Evolutionary conservation across 495 filamentous ascomycete genomes (phyloP), one percentile per base, ranked within the genome.

Genomic region (Aspergillus leporis): DNA sequence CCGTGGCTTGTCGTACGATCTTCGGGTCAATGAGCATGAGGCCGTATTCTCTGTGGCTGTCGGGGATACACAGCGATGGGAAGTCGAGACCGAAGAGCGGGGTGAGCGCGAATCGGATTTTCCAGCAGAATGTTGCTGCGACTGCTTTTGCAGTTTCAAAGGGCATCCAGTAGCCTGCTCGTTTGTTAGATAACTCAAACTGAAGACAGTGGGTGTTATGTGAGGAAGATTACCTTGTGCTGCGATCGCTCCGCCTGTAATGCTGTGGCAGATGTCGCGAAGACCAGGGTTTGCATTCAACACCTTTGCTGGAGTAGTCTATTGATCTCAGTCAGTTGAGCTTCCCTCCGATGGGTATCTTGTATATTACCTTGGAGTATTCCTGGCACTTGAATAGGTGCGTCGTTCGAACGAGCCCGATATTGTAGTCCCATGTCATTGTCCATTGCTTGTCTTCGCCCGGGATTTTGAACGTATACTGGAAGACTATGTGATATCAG

Each of bases 391-490:
- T 96, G 82, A 98, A 98, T 67, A 98, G 90, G 43, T 91, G 90
- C 6, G 94, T 97, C 66, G 93, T 93, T 58, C 93, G 86, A 52
- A 97, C 93, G 25, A 97, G 87, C n/a, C 94, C 94, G 56, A 93
- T 86, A 60, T 92, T 92, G 72, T 97, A 97, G 70, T 98, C 94
- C 94, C 94, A 98, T 86, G 96, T 91, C 23, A 98, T 85, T 7
- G 79, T 83, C 78, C 91, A 92, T 50, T 78, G 71, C 60, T 79
- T 82, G 6, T 86, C 83, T 40, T 91, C 82, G 12, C 78, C 85
- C 7, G 88, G 87, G 22, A 87, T 69, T 64, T 84, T 83, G 76
- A 96, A 98, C n/a, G 81, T 86, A 72, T 98, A 98, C 58, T 93
- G 86, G 71, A 93, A 97, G 5, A 95, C 94, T 97, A 58, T 18